Base-by-base conservation (phyloP, 495 filamentous ascomycete species). In the Coniosporium apollinis region DNA sequence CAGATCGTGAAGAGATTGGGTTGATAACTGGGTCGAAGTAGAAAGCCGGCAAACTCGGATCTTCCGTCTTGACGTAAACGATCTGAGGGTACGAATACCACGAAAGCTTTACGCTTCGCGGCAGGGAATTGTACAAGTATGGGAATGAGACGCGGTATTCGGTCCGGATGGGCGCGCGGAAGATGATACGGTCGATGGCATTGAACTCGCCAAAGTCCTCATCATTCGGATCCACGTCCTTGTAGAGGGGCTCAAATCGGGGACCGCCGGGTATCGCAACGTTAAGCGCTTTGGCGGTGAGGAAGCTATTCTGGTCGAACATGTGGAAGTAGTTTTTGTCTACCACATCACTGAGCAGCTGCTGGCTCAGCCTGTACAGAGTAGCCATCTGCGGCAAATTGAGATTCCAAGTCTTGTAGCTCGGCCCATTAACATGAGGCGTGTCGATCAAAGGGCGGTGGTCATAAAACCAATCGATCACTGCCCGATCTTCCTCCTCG, bases 181-280 rank as follows among this genome's bases (percentile, higher is more conserved):
- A 99, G 47, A 99, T 99, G 57, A 99, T 99, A 41, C 91, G 82
- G 53, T 96, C 87, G 51, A 99, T 99, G 30, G 87, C 91, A 48
- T 99, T 99, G 70, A 99, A 99, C 57, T 99, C 91, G 52, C 91
- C 89, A 58, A 99, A 99, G 52, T 99, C 91, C 56, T 99, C 91
- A 48, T 96, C 86, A 48, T 99, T 96, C 20, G 91, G 91, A 52
- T 99, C 87, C 32, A 99, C 83, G 45, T 99, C 91, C 59, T 99
- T 99, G 65, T 96, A 99, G 8, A 99, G 59, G 11, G 91, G 91
- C 60, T 99, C 91, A 37, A 99, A 99, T 26, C 89, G 76, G 43
- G 91, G 91, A 22, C 91, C 91, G 52, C 91, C 91, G 10, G 91
- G 91, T 25, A 99, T 82, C 6, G 91, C 87, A 34, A 96, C 86